Conservation (phyloP, 768 basidiomycete genomes). For the Agrocybe praecox region DNA sequence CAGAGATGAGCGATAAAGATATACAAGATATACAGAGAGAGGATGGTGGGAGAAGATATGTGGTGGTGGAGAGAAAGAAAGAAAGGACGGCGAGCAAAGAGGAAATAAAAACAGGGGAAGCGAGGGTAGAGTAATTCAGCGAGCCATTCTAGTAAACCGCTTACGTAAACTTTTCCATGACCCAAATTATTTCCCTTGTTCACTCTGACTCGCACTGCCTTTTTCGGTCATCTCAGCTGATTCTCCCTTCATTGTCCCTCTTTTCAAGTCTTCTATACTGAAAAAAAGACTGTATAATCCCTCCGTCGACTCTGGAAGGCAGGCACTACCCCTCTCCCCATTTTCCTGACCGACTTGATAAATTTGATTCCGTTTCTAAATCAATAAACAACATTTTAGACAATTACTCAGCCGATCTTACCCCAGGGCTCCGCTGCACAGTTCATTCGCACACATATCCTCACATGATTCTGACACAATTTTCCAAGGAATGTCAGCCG, state of each 20-base stretch:
- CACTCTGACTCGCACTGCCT: background rate
- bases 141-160: background rate
- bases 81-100: background rate
- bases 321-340: background rate
- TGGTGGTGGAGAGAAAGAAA: background rate
- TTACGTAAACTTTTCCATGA: background rate
- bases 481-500: background rate
- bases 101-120: background rate
- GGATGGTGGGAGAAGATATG: background rate
- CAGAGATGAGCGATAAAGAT: background rate
- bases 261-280: background rate
- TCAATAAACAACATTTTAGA: background rate
- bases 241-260: background rate
- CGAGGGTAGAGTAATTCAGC: no score
- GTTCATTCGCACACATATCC: background rate
- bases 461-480: background rate
- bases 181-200: background rate
- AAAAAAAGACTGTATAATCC: no score
- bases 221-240: background rate
- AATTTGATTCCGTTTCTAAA: background rate
- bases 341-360: background rate
- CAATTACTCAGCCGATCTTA: background rate
- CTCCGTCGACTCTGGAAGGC: background rate
- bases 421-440: background rate
- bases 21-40: background rate